phyloP scores from a whole-genome alignment of 2,329 filamentous ascomycete genomes.

The Aspergillus thermomutatus region DNA sequence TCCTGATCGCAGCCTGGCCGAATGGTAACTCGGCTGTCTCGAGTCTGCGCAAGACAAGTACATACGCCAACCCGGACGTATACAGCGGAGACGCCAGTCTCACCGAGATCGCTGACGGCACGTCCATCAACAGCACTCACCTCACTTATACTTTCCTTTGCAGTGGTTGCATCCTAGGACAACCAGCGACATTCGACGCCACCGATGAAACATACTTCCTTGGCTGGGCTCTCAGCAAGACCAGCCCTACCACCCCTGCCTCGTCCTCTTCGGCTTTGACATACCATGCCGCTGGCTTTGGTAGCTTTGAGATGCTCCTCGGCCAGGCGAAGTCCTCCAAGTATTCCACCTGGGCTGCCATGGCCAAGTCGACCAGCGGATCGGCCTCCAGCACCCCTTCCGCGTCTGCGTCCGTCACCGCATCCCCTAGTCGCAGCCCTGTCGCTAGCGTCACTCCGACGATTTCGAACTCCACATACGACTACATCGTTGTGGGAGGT shows the following conservation, averaged over 20 bases:
- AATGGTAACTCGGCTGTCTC: slow-evolving; percentile 11
- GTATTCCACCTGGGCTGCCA: slow-evolving; percentile 16
- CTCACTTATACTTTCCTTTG: slow-evolving; percentile 19
- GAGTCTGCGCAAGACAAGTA: slow-evolving; percentile 9
- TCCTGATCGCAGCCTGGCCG: slow-evolving; percentile 17
- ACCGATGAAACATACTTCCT: slow-evolving; percentile 11
- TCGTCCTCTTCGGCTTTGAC: slow-evolving; percentile 9
- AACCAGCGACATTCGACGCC: slow-evolving; percentile 12
- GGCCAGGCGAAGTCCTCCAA: slow-evolving; percentile 13
- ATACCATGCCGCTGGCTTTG: slow-evolving; percentile 16
- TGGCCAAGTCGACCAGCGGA: slow-evolving; percentile 6
- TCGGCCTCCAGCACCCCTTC: slow-evolving; percentile 3
- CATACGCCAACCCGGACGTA: slow-evolving; percentile 10
- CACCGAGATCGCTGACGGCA: slow-evolving; percentile 13
- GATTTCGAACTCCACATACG: slow-evolving; percentile 15
- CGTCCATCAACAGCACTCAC: slow-evolving; percentile 15
- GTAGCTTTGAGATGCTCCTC: slow-evolving; percentile 14
- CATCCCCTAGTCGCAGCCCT: slow-evolving; percentile 6
- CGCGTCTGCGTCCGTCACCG: slow-evolving; percentile 2
- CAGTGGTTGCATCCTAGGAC: slow-evolving; percentile 12
- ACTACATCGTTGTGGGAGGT: slow-evolving; percentile 22
- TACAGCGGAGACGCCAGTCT: slow-evolving; percentile 12
- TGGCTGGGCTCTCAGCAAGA: slow-evolving; percentile 15
- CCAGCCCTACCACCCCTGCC: slow-evolving; percentile 11
- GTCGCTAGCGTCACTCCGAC: slow-evolving; percentile 9